Evolutionary conservation across 2,329 filamentous ascomycete species (phyloP), one percentile per base, ranked within the genome.

Genomic region (Phialemoniopsis sp.): DNA sequence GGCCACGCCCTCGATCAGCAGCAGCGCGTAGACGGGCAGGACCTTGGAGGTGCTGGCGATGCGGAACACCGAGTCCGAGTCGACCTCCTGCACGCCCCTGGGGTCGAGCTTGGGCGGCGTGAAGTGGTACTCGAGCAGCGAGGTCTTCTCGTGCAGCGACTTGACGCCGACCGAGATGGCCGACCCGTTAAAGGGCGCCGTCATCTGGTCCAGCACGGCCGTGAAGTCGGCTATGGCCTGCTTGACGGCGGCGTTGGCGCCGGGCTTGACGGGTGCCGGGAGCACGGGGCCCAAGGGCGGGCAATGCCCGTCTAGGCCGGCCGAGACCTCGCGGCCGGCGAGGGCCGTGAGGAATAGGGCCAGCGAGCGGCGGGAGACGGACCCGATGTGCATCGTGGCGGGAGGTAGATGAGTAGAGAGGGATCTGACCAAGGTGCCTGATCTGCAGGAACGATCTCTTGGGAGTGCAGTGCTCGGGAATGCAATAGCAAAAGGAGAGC

Each of bases 221-320:
- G 49, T 50, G 6, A 64, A 39, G 5, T 34, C 38, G 6, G 38
- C 19, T 18, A 54, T 37, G 1, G 61, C 60, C 0, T 39, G 44
- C 34, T 56, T 47, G 2, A 67, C 57, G 0, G 50, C 41, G 8
- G 45, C 36, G 36, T 59, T 56, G n/a, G 48, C 32, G 28, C 60
- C 50, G 3, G 64, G 64, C 8, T 46, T 44, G 18, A 48, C 53
- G 2, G 65, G 63, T 13, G 60, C 55, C 7, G 62, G 64, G 7
- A 68, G 50, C 32, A 68, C 64, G 10, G 62, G 51, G 5, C 65
- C 65, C n/a, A 69, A 54, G 19, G 66, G 65, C n/a, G 66, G 64
- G 15, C 64, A 69, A 5, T 61, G 57, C n/a, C 57, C 59, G 19
- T 58, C 49, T 13, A 47, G 44, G 19, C 53, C 48, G 38, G 48